These are phyloP conservation scores for Triticum urartu DNA, from an alignment of 176 grass and related monocot genomes.

Conservation along the genomic window DNA sequence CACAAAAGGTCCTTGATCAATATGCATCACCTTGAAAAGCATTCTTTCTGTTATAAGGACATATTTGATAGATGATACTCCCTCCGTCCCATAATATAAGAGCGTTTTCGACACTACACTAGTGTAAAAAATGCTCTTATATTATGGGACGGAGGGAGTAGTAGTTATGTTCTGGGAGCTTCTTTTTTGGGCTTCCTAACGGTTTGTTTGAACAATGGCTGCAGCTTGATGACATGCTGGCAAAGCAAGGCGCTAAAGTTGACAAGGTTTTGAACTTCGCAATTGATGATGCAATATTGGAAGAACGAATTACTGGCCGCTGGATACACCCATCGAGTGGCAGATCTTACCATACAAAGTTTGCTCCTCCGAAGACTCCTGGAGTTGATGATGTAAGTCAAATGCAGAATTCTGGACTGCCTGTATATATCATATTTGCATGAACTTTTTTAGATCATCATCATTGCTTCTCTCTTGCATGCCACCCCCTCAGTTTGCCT, in stretches of 20 bases:
- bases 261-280: conserved; percentile 94
- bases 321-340: conserved; percentile 90
- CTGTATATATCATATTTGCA: background rate
- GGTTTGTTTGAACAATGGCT: background rate
- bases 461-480: background rate
- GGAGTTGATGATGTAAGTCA: conserved; percentile 89
- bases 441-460: background rate
- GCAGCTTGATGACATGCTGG: conserved; percentile 92
- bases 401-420: background rate
- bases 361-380: conserved; percentile 80
- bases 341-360: conserved; percentile 93
- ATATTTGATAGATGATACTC: background rate
- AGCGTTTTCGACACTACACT: too few relatives aligned
- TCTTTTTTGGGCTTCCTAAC: background rate
- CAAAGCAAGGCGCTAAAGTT: conserved; percentile 74
- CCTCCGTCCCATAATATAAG: too few relatives aligned
- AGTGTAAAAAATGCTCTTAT: too few relatives aligned
- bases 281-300: conserved; percentile 86
- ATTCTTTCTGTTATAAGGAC: background rate
- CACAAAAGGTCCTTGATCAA: conserved; percentile 57
- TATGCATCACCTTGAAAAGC: background rate
- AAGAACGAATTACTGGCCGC: conserved; percentile 96
- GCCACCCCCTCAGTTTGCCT: background rate
- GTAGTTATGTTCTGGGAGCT: background rate
- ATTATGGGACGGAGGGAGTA: too few relatives aligned